A percentile compares a stretch with the other conserved stretches of the same genome.
Evolutionary conservation across 139 green algal genomes (phyloP).

Genomic region (Chlorella sp.): DNA sequence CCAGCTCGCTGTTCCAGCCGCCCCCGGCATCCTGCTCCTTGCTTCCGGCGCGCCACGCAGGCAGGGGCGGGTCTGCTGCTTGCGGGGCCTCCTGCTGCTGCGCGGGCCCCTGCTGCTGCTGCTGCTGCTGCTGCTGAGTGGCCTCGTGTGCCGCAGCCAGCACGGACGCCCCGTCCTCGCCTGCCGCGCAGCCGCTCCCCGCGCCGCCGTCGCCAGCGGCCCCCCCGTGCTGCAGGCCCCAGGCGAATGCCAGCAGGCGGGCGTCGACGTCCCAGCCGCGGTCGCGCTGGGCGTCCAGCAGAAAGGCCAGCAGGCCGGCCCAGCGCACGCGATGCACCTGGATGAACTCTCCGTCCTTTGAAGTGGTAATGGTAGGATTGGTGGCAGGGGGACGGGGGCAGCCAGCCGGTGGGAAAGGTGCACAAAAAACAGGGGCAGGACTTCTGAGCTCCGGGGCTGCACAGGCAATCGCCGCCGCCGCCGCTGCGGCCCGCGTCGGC

Average conservation of each 20-base stretch:
- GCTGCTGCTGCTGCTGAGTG: not conserved
- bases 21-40: too few relatives aligned
- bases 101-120: not conserved
- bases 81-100: not conserved
- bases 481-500: not conserved
- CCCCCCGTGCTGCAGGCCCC: conserved; percentile 47
- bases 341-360: conserved; percentile 68
- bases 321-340: conserved; percentile 48
- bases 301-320: conserved; percentile 31
- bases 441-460: too few relatives aligned
- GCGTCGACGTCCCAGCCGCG: conserved; percentile 53
- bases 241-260: conserved; percentile 52
- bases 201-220: too few relatives aligned
- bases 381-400: not conserved
- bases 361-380: too few relatives aligned
- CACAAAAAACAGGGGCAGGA: not conserved
- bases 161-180: too few relatives aligned
- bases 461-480: not conserved
- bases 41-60: too few relatives aligned
- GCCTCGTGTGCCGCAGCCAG: not conserved
- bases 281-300: not conserved
- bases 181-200: too few relatives aligned
- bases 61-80: too few relatives aligned
- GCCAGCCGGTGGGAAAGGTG: not conserved
- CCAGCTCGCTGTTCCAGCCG: too few relatives aligned